A percentile compares a stretch with the other conserved stretches of the same genome.
Evolutionary conservation across 2,329 filamentous ascomycete genomes (phyloP).

Genomic region (Fusarium chuoi): DNA sequence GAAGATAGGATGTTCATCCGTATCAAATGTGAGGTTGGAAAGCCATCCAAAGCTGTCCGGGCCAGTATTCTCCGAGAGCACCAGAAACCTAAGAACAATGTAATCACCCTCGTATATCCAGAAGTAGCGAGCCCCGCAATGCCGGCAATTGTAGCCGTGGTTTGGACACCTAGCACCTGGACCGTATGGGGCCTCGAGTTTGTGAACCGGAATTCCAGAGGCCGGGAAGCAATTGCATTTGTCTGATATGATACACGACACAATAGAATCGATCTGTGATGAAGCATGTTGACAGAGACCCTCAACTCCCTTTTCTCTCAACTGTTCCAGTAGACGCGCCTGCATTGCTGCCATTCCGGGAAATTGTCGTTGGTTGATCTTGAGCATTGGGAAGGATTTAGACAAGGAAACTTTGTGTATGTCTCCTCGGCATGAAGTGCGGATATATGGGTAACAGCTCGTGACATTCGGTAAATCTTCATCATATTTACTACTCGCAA

Average conservation of each 20-base stretch:
- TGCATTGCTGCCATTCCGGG: not conserved
- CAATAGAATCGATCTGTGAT: not conserved
- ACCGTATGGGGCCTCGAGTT: not conserved
- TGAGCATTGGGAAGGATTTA: not conserved
- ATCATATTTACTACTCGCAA: rapidly evolving
- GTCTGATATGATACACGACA: not conserved
- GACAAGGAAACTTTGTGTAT: rapidly evolving
- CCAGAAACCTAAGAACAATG: not conserved
- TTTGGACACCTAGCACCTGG: not conserved
- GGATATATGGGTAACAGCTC: rapidly evolving
- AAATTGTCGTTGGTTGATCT: not conserved
- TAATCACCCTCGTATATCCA: not conserved
- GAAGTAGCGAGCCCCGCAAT: not conserved
- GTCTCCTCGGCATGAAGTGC: not conserved
- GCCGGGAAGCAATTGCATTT: slow-evolving; percentile 2
- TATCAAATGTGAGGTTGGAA: not conserved
- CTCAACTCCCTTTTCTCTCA: not conserved
- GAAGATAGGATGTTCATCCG: not conserved
- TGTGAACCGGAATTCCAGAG: not conserved
- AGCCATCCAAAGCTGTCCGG: not conserved
- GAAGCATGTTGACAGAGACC: not conserved
- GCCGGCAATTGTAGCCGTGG: not conserved
- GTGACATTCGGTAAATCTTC: rapidly evolving
- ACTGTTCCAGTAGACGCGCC: not conserved
- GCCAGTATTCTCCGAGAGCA: rapidly evolving